phyloP scores from a whole-genome alignment of 139 green algal genomes.

The Mesostigma viride region DNA sequence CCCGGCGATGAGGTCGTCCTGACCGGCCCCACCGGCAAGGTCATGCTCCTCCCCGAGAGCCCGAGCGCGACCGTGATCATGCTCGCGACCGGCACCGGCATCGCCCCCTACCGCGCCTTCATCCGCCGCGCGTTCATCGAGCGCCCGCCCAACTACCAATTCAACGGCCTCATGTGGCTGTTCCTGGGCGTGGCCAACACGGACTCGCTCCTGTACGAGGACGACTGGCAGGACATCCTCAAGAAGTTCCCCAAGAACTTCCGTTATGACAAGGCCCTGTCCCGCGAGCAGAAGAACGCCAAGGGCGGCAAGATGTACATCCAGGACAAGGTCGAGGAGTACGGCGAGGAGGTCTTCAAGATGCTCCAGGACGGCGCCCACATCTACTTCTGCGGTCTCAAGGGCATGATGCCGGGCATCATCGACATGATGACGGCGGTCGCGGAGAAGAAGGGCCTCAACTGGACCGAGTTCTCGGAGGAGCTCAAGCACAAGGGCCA shows the following conservation, averaged over 20 bases:
- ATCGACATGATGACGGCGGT: conserved; percentile 89
- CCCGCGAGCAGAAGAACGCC: conserved; percentile 77
- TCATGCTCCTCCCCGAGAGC: conserved; percentile 87
- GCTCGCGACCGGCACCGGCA: conserved; percentile 97
- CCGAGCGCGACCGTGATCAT: conserved; percentile 82
- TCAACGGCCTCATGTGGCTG: conserved; percentile 86
- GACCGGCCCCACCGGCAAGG: conserved; percentile 93
- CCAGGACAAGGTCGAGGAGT: conserved; percentile 94
- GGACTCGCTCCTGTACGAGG: conserved; percentile 91
- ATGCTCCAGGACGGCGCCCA: conserved; percentile 84
- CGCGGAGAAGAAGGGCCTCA: conserved; percentile 66
- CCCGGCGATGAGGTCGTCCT: conserved; percentile 84
- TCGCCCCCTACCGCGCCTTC: conserved; percentile 95
- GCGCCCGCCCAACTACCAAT: conserved; percentile 87
- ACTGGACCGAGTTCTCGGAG: conserved; percentile 77
- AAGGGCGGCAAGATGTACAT: conserved; percentile 92
- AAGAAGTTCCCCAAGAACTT: conserved; percentile 75
- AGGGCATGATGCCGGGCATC: conserved; percentile 97
- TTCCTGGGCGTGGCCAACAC: conserved; percentile 99
- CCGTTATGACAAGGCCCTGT: conserved; percentile 91
- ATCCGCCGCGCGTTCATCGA: conserved; percentile 89
- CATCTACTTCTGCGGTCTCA: conserved; percentile 99
- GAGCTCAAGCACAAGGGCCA: conserved; percentile 77
- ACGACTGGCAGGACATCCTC: conserved; percentile 72
- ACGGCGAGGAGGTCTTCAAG: conserved; percentile 92